Evolutionary conservation across 805 yeast species (phyloP).

Genomic region (Ogataea pilisensis): DNA sequence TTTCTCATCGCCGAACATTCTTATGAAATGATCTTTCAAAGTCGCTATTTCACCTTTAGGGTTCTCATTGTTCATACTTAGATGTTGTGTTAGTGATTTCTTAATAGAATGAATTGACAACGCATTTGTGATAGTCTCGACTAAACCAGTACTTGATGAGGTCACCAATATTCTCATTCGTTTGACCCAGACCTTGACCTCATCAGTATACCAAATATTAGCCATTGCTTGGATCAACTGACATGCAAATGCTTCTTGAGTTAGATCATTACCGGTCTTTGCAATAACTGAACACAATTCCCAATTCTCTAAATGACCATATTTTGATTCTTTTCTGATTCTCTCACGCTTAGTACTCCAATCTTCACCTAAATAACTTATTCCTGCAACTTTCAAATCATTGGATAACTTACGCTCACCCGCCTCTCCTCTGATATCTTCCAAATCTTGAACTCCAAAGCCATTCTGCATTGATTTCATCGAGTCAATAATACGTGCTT

Average conservation of each 20-base stretch:
- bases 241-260: constrained; percentile 98
- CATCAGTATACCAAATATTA: constrained; percentile 70
- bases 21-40: constrained; percentile 70
- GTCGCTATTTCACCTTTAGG: constrained; percentile 69
- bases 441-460: constrained; percentile 49
- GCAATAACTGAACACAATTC: constrained; percentile 93
- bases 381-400: constrained; percentile 82
- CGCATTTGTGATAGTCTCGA: constrained; percentile 95
- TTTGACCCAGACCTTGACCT: constrained; percentile 84
- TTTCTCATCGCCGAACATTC: constrained; percentile 65
- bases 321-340: constrained; percentile 71
- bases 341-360: constrained; percentile 82
- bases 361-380: constrained; percentile 79
- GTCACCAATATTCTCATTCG: constrained; percentile 90
- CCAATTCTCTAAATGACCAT: constrained; percentile 89
- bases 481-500: constrained; percentile 63
- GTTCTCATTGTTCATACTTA: constrained; percentile 62
- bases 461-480: constrained; percentile 76
- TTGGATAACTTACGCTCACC: constrained; percentile 92
- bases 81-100: constrained; percentile 78
- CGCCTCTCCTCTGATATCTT: constrained; percentile 59
- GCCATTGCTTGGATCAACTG: constrained; percentile 87
- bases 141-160: constrained; percentile 85
- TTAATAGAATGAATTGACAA: constrained; percentile 91
- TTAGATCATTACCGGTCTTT: constrained; percentile 91